phyloP scores from a whole-genome alignment of 495 filamentous ascomycete species.

The Pseudevernia furfuracea region DNA sequence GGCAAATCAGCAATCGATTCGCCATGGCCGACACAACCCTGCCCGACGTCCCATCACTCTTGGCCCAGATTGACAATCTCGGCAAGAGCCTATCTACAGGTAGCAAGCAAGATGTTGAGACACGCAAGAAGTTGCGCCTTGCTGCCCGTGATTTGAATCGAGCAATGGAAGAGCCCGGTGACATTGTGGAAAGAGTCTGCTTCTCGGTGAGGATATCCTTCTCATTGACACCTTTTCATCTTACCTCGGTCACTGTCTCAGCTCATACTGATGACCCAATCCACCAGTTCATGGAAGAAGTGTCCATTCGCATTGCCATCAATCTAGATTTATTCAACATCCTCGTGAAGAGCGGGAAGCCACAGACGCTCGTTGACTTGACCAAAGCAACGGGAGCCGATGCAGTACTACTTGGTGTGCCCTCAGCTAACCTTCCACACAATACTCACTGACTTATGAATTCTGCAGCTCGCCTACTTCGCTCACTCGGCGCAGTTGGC shows the following conservation, averaged over 20 bases:
- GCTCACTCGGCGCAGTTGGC: conserved; percentile 4
- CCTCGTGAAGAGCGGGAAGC: conserved; percentile 31
- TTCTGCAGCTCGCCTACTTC: conserved; percentile 1
- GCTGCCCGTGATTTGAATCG: background rate
- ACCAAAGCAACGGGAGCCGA: conserved; percentile 32
- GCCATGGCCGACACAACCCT: background rate
- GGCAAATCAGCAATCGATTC: background rate
- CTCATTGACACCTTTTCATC: too few relatives aligned
- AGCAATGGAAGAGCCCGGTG: conserved; percentile 6
- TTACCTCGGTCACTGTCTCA: too few relatives aligned
- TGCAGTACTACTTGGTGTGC: conserved; percentile 28
- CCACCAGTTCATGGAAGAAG: conserved; percentile 4
- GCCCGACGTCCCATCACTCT: conserved; percentile 5
- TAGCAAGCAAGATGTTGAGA: background rate
- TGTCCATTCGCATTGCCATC: conserved; percentile 25
- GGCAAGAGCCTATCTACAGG: conserved; percentile 2
- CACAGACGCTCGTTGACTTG: conserved; percentile 30
- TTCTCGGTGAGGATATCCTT: background rate
- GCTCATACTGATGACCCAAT: background rate
- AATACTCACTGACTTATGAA: background rate
- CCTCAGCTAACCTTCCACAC: background rate
- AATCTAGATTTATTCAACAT: conserved; percentile 34
- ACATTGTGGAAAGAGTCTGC: background rate
- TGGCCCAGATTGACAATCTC: conserved; percentile 15
- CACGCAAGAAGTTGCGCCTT: background rate